These are phyloP conservation scores for Claviceps purpurea DNA, from an alignment of 2,329 filamentous ascomycete species.

Conservation along the genomic window DNA sequence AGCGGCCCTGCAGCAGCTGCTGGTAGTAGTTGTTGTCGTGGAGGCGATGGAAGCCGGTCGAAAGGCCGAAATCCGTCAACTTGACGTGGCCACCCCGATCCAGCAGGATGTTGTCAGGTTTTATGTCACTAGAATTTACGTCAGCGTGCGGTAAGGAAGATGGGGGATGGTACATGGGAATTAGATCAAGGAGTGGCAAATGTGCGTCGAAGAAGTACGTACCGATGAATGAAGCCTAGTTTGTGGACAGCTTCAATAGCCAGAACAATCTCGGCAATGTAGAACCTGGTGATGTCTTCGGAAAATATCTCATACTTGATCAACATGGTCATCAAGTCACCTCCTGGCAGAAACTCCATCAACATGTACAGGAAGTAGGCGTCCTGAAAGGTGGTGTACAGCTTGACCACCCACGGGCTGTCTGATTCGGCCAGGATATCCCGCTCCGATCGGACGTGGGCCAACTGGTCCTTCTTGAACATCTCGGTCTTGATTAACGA, in stretches of 20 bases:
- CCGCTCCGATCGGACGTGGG: constrained; percentile 92
- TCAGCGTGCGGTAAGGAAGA: background rate
- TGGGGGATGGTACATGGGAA: background rate
- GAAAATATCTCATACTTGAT: constrained; percentile 99
- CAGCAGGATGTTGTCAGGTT: constrained; percentile 95
- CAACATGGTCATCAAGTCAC: constrained; percentile 98
- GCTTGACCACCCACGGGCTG: constrained; percentile 97
- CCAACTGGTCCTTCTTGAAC: constrained; percentile 98
- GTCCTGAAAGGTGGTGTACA: constrained; percentile 97
- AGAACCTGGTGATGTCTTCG: constrained; percentile 96
- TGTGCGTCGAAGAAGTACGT: constrained; percentile 20
- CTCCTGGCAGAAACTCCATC: constrained; percentile 97
- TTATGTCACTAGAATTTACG: constrained; percentile 63
- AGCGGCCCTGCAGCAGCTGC: constrained; percentile 74
- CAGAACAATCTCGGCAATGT: constrained; percentile 95
- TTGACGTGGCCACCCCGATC: constrained; percentile 96
- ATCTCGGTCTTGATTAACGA: constrained; percentile 98
- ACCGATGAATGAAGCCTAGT: constrained; percentile 96
- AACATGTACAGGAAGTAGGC: constrained; percentile 94
- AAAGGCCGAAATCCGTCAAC: constrained; percentile 93
- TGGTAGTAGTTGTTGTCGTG: constrained; percentile 99
- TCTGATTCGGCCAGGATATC: constrained; percentile 98
- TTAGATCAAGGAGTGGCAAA: background rate
- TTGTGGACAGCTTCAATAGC: constrained; percentile 99
- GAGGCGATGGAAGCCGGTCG: constrained; percentile 93